Evolutionary conservation across 345 rosid species (phyloP).

Genomic region (Brassica rapa): DNA sequence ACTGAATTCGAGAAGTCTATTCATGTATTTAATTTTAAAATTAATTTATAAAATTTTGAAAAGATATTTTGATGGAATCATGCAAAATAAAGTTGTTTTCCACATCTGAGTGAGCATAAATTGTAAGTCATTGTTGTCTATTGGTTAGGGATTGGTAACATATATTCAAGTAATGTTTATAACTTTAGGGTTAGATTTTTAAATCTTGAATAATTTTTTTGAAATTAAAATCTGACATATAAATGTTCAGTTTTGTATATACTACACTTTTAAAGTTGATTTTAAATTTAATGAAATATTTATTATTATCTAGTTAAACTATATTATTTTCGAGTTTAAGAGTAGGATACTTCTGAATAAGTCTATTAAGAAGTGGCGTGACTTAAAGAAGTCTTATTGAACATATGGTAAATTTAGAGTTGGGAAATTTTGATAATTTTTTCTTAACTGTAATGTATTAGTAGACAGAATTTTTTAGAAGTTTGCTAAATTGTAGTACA

Average conservation of each 20-base stretch:
- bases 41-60: no score
- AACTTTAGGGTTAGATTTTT: neutral
- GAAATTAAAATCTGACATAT: neutral
- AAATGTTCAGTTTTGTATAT: neutral
- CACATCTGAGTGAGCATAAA: neutral
- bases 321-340: no score
- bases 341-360: neutral
- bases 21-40: no score
- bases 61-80: neutral
- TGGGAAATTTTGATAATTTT: no score
- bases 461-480: no score
- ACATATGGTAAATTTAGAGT: neutral
- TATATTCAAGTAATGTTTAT: neutral
- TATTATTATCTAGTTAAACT: neutral
- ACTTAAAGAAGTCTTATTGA: no score
- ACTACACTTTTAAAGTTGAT: neutral
- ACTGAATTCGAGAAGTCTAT: no score
- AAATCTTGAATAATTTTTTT: neutral
- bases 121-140: neutral
- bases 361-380: no score
- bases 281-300: no score
- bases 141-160: neutral
- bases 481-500: neutral
- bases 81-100: neutral
- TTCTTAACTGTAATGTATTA: no score